A percentile compares a stretch with the other conserved stretches of the same genome.
These are phyloP conservation scores for Hydnomerulius pinastri DNA, from an alignment of 768 basidiomycete genomes.

Conservation along the genomic window DNA sequence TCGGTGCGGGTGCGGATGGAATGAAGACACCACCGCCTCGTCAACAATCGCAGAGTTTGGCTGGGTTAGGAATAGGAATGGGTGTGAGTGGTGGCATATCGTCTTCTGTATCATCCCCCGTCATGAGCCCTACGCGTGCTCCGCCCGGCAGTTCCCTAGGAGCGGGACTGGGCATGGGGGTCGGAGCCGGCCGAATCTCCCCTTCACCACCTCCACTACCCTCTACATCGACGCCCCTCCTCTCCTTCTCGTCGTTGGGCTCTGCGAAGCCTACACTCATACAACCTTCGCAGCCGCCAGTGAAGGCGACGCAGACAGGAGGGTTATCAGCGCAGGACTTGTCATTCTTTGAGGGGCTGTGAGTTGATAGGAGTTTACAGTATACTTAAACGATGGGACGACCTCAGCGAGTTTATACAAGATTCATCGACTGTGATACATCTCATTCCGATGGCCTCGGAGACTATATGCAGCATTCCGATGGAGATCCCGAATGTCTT, in stretches of 20 bases:
- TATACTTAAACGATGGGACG: no score
- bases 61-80: neutral
- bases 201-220: slow-evolving; percentile 18
- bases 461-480: no score
- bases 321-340: slow-evolving; percentile 82
- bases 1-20: no score
- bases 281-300: slow-evolving; percentile 12
- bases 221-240: slow-evolving; percentile 17
- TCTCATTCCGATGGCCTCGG: no score
- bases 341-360: slow-evolving; percentile 84
- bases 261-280: slow-evolving; percentile 16
- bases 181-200: slow-evolving; percentile 10
- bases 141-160: slow-evolving; percentile 9
- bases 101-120: neutral
- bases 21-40: neutral
- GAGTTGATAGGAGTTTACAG: slow-evolving; percentile 9
- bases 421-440: no score
- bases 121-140: neutral
- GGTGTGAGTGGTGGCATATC: no score
- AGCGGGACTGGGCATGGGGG: slow-evolving; percentile 1
- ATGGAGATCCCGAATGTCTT: no score
- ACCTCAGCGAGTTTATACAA: no score
- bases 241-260: slow-evolving; percentile 16
- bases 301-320: slow-evolving; percentile 37
- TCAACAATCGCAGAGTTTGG: neutral